Evolutionary conservation across 139 green algal species (phyloP), one percentile per base, ranked within the genome.

Genomic region (Ettlia oleoabundans): DNA sequence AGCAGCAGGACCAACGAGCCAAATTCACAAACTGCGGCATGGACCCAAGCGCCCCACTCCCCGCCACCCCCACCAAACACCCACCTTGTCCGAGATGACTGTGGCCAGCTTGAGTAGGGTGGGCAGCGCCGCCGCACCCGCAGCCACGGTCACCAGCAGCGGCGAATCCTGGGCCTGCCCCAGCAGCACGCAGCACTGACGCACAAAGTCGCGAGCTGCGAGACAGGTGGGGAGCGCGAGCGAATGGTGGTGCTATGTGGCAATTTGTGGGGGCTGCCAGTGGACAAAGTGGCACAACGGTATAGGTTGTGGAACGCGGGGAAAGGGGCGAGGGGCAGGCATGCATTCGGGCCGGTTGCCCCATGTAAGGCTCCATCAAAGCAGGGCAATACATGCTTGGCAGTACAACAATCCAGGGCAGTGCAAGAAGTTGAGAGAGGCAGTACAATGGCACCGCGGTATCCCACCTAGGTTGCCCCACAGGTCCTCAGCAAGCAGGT

Each of bases 21-120:
- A 58, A 10, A 58, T 58, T 58, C 47, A 10, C 47, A 58, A 10
- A 58, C 47, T 24, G 13, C 47, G 13, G 13, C 10, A 58, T 10
- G 13, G 15, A 58, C 13, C 47, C 15, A 15, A 58, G 10, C 15
- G 47, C 47, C 15, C 10, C 47, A 10, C 15, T 58, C 47, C 47
- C 13, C 10, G 47, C 47, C 47, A 10, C 43, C 9, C 75, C 76
- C 33, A 76, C 80, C 35, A 82, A 85, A 85, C 24, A 19, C 32
- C 0, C 47, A 68, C 52, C 52, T 79, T 51, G 35, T 80, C 53
- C 15, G 22, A 33, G 21, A 80, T 69, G 9, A 98, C 84, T 0
- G 73, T 72, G 0, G 91, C 91, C 24, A 98, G 85, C 88, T 99
- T 99, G 37, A 97, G 87, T 61, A 99, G 86, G 26, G 82, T 89